A percentile compares a stretch with the other conserved stretches of the same genome.
These are phyloP conservation scores for Trichoderma simmonsii DNA, from an alignment of 2,329 filamentous ascomycete genomes.

Conservation along the genomic window DNA sequence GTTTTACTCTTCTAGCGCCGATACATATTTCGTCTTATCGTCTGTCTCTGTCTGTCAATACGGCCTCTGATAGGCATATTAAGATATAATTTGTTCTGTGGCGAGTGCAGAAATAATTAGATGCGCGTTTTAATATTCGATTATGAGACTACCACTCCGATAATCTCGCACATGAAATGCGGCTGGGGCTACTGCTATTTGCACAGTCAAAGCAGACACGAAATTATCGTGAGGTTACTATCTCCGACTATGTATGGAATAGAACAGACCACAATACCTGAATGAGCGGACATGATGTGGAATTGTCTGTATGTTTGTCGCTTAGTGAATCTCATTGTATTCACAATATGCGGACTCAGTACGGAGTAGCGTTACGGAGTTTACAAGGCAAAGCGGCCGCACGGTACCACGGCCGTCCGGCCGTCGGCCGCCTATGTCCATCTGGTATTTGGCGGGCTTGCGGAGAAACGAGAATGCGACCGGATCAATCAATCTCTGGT, in stretches of 20 bases:
- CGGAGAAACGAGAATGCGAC: neutral
- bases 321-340: neutral
- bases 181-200: neutral
- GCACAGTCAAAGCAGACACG: neutral
- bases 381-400: neutral
- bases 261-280: neutral
- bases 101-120: neutral
- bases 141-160: neutral
- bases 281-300: neutral
- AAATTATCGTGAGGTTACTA: neutral
- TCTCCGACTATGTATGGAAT: neutral
- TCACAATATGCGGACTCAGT: neutral
- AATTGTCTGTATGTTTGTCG: neutral
- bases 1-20: neutral
- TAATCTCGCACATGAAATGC: neutral
- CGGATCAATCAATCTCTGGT: neutral
- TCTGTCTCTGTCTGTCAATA: neutral
- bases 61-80: neutral
- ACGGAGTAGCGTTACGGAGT: neutral
- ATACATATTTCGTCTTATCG: neutral
- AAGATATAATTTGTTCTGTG: neutral
- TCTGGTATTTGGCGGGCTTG: neutral
- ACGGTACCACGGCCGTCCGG: neutral
- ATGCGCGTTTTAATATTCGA: neutral
- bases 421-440: conserved; percentile 6